These are phyloP conservation scores for Dothideomycetidae sp. DNA, from an alignment of 2,329 filamentous ascomycete species.

Conservation along the genomic window DNA sequence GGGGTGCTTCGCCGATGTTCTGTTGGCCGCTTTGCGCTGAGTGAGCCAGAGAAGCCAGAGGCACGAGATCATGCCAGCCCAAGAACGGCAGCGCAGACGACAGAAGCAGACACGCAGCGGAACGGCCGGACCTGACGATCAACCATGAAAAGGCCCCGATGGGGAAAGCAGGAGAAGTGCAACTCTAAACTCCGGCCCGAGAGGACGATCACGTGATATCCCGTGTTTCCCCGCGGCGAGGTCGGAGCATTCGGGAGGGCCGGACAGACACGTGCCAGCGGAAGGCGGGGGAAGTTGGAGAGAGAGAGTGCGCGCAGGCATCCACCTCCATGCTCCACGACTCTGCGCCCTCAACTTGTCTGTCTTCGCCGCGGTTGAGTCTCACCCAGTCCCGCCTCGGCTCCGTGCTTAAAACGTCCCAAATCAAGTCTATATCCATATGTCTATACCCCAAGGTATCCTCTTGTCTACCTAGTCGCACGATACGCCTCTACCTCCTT, in stretches of 20 bases:
- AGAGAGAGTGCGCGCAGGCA: no score
- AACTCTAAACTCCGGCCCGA: background rate
- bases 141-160: background rate
- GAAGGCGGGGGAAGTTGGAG: no score
- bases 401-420: no score
- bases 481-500: no score
- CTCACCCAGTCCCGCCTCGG: conserved; percentile 4
- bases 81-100: background rate
- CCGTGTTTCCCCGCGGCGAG: conserved; percentile 5
- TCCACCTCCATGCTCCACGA: no score
- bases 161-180: no score
- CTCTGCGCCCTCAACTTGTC: background rate
- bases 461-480: no score
- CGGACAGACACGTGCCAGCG: background rate
- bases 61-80: background rate
- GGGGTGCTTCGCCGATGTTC: no score
- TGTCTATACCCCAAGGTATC: no score
- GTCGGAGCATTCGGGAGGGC: conserved; percentile 2
- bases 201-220: background rate
- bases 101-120: background rate
- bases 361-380: conserved; percentile 5
- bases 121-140: background rate
- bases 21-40: no score
- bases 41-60: no score
- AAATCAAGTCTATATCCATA: no score